These are phyloP conservation scores for Geotrichum klebahnii DNA, from an alignment of 1,139 yeast species.

Conservation along the genomic window DNA sequence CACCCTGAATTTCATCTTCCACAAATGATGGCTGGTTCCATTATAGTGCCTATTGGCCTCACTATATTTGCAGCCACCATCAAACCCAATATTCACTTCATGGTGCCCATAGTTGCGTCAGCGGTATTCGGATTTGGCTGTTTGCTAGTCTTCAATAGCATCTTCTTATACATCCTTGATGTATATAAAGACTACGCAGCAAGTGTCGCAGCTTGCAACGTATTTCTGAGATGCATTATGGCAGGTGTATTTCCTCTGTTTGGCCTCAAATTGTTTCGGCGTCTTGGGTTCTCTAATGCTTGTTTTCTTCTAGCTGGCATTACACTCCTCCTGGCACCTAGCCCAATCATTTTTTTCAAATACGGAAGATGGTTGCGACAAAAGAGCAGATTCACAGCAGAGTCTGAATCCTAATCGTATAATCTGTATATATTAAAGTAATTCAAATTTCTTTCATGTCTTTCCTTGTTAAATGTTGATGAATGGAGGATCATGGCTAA, in stretches of 20 bases:
- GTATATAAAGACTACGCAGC: slow-evolving; percentile 53
- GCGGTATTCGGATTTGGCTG: slow-evolving; percentile 54
- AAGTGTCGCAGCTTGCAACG: slow-evolving; percentile 64
- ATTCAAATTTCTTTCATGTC: too few relatives aligned
- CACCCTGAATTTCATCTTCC: slow-evolving; percentile 51
- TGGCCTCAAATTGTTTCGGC: slow-evolving; percentile 49
- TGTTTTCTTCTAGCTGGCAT: slow-evolving; percentile 43
- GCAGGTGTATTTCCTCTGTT: slow-evolving; percentile 66
- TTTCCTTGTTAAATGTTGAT: too few relatives aligned
- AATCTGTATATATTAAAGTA: neutral
- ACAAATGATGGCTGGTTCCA: slow-evolving; percentile 43
- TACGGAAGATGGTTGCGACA: slow-evolving; percentile 48
- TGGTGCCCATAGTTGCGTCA: slow-evolving; percentile 40
- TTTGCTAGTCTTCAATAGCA: slow-evolving; percentile 46
- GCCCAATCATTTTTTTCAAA: slow-evolving; percentile 50
- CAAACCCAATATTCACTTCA: neutral
- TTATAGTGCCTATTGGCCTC: slow-evolving; percentile 53
- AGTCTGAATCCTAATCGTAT: neutral
- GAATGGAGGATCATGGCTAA: too few relatives aligned
- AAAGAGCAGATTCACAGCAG: neutral
- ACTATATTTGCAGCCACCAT: slow-evolving; percentile 65
- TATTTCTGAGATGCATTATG: slow-evolving; percentile 53
- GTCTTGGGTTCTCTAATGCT: slow-evolving; percentile 54
- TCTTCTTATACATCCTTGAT: slow-evolving; percentile 50
- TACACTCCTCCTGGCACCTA: slow-evolving; percentile 47